A percentile compares a stretch with the other conserved stretches of the same genome.
Conservation (phyloP, 768 basidiomycete species). For the Boletus pseudo-olivaceus region DNA sequence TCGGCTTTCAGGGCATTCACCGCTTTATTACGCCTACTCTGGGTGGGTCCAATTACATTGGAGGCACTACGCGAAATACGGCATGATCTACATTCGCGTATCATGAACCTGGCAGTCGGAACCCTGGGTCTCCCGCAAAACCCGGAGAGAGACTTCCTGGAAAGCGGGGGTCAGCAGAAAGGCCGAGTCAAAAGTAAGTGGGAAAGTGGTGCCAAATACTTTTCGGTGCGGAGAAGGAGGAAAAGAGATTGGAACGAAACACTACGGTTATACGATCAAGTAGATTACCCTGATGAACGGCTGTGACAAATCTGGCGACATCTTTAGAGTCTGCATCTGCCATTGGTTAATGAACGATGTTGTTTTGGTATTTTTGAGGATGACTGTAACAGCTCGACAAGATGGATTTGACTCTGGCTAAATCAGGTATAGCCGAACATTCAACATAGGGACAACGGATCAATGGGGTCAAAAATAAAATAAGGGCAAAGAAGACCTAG, state of each 20-base stretch:
- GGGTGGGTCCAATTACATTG: conserved; percentile 57
- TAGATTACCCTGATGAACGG: conserved; percentile 70
- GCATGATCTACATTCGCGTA: conserved; percentile 54
- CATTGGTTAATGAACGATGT: neutral
- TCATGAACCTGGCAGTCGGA: conserved; percentile 60
- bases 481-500: neutral
- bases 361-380: neutral
- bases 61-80: conserved; percentile 52
- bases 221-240: conserved; percentile 71
- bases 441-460: neutral
- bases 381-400: neutral
- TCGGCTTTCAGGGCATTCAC: conserved; percentile 74
- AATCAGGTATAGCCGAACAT: conserved; percentile 8
- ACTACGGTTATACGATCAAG: conserved; percentile 72
- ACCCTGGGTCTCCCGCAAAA: conserved; percentile 61
- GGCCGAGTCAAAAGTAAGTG: conserved; percentile 61
- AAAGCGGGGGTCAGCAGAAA: conserved; percentile 62
- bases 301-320: conserved; percentile 8
- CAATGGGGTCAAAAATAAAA: neutral
- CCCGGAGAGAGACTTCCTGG: conserved; percentile 64
- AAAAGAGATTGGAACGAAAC: conserved; percentile 93
- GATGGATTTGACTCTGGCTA: neutral
- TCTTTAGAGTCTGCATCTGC: neutral
- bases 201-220: conserved; percentile 73
- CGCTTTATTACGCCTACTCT: conserved; percentile 57